Base-by-base conservation (phyloP, 2,329 filamentous ascomycete species). In the Calonectria fujianensis region DNA sequence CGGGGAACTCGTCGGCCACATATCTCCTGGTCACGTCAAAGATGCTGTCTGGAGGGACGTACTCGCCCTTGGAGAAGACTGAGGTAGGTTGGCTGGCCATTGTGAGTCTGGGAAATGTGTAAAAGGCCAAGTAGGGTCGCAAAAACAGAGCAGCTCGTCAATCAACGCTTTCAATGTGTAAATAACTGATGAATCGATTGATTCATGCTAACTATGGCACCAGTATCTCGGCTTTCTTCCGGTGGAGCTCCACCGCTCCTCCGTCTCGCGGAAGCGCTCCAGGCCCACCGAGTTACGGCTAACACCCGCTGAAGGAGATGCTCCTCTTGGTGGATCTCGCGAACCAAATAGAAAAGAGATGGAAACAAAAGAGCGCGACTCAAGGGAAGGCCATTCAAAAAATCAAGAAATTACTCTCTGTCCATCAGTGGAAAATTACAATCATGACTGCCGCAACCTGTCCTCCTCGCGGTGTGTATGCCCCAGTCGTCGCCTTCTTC, bases 401-500 rank as follows among this genome's bases (percentile, higher is more conserved):
- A 13, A 48, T 48, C n/a, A n/a, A 48, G 9, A 48, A 5, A 24
- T 11, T 24, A 13, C 11, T 48, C 4, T 11, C n/a, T 9, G 35
- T 18, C 32, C 14, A n/a, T 24, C 18, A 31, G 29, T 4, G 16
- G 8, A 54, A 54, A 57, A 57, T 16, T 20, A 32, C 61, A 32
- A 20, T 32, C 9, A 66, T 27, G 29, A 69, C 57, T 59, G 57
- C 51, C 8, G 59, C 67, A 16, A 54, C 64, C 3, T 73, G 64
- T 20, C 75, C 75, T 45, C 76, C 76, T 54, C 73, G 75, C 1
- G 91, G 91, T 64, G 85, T 93, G 73, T 93, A 93, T 82, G 90
- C 91, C 45, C 91, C 92, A 5, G 91, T 91, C 7, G 88, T 93
- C 41, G 89, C 91, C 72, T 93, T 93, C 84, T 93, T 93, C 85